phyloP scores from a whole-genome alignment of 139 green algal genomes.

The Chlorella ohadii region DNA sequence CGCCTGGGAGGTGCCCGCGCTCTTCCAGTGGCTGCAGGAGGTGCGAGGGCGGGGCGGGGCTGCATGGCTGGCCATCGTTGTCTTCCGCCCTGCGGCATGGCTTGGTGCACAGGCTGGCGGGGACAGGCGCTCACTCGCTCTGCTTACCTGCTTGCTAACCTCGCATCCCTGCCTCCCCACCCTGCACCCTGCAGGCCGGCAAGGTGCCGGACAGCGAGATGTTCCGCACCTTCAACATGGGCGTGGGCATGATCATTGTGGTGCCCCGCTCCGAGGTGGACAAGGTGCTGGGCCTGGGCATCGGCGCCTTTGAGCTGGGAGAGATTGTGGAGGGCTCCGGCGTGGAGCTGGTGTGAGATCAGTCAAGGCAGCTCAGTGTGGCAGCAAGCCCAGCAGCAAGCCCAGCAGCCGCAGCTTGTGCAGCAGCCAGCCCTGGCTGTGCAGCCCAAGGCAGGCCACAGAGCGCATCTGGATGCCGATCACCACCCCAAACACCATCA shows the following conservation, averaged over 20 bases:
- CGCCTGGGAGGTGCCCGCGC: slow-evolving; percentile 72
- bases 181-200: slow-evolving; percentile 55
- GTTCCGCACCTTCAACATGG: slow-evolving; percentile 99
- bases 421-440: too few species aligned
- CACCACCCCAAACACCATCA: background rate
- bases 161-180: background rate
- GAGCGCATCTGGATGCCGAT: too few species aligned
- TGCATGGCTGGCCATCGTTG: too few species aligned
- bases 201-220: slow-evolving; percentile 91
- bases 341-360: slow-evolving; percentile 54
- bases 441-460: too few species aligned
- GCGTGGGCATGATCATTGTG: slow-evolving; percentile 93
- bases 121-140: too few species aligned
- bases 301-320: slow-evolving; percentile 49
- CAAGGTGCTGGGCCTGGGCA: slow-evolving; percentile 32
- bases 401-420: background rate
- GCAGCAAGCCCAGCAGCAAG: background rate
- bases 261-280: slow-evolving; percentile 68
- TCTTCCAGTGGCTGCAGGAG: slow-evolving; percentile 88
- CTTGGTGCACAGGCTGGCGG: too few species aligned
- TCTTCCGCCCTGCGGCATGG: too few species aligned
- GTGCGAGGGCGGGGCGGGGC: slow-evolving; percentile 7
- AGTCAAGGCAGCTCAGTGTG: too few species aligned
- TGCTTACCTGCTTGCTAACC: too few species aligned
- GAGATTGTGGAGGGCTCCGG: slow-evolving; percentile 52